These are phyloP conservation scores for Tolypocladium ophioglossoides DNA, from an alignment of 2,329 filamentous ascomycete genomes.

Conservation along the genomic window DNA sequence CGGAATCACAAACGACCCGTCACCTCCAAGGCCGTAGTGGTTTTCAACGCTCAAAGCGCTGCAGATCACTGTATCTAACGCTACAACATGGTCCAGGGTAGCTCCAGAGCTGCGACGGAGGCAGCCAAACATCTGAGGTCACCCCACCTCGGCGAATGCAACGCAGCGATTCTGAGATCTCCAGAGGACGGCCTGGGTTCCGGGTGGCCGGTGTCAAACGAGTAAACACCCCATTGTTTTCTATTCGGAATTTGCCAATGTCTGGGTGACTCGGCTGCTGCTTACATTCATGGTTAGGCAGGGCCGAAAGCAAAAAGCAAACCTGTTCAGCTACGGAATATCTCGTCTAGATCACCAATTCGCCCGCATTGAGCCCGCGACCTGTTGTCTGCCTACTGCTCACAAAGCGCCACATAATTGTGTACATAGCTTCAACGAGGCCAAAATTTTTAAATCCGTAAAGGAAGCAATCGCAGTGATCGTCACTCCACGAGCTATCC, in stretches of 20 bases:
- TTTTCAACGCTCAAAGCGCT: too few relatives aligned
- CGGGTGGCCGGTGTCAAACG: background rate
- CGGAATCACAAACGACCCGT: too few relatives aligned
- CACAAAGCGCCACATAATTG: too few relatives aligned
- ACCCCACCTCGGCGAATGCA: background rate
- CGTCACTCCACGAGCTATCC: background rate
- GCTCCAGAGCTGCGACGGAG: background rate
- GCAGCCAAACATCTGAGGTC: background rate
- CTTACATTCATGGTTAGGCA: background rate
- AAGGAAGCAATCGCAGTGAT: background rate
- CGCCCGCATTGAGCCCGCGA: background rate
- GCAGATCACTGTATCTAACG: too few relatives aligned
- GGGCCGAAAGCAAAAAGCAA: too few relatives aligned
- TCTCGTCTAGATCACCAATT: too few relatives aligned
- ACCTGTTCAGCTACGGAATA: too few relatives aligned
- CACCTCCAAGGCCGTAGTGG: too few relatives aligned
- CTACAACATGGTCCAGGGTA: background rate
- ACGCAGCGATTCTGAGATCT: background rate
- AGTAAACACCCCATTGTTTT: too few relatives aligned
- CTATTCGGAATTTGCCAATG: background rate
- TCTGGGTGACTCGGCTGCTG: background rate
- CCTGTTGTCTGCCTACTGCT: too few relatives aligned
- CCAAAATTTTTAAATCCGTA: background rate
- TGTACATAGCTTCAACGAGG: background rate
- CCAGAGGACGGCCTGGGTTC: background rate